Evolutionary conservation across 2,329 filamentous ascomycete species (phyloP), one percentile per base, ranked within the genome.

Genomic region (Setomelanomma holmii): DNA sequence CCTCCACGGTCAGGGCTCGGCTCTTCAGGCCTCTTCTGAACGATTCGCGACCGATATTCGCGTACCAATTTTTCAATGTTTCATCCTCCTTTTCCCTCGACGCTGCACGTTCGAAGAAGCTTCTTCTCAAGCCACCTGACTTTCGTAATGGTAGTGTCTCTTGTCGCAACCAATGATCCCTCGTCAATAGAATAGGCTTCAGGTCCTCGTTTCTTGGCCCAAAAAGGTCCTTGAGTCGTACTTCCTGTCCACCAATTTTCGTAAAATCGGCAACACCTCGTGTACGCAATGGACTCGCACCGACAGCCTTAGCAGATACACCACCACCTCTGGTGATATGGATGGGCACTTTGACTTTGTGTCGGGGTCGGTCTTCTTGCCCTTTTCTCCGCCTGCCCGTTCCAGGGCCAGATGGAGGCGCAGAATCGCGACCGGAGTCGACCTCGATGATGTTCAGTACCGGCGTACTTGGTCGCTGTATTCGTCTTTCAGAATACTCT

Each of bases 1-100:
- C 69, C 10, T 73, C 63, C 27, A 68, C 64, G 8, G 58, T 65
- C 6, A 85, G 56, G 1, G 35, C 48, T 20, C 58, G 65, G 4
- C 72, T 60, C 4, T 60, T 63, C 55, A 86, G 84, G 14, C 67
- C 72, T 42, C 65, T 63, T 5, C 64, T 60, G 50, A 85, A 83
- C 2, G 44, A 56, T 11, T 71, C 64, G 36, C 74, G 74, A 21
- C 79, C 75, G 19, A 73, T 72, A 20, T 69, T 55, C 45, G 77
- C 75, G 60, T 84, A 86, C 84, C 84, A 86, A 40, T 78, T 73
- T 79, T 80, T 83, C 16, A 76, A 76, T 6, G 65, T 58, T 1
- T 73, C 76, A n/a, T 74, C 69, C 58, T 86, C 83, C 34, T 67
- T 73, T 45, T 75, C 65, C 34, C 78, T 55, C 21, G 75, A 70